Base-by-base conservation (phyloP, 768 basidiomycete genomes). In the Ramaria sp. region DNA sequence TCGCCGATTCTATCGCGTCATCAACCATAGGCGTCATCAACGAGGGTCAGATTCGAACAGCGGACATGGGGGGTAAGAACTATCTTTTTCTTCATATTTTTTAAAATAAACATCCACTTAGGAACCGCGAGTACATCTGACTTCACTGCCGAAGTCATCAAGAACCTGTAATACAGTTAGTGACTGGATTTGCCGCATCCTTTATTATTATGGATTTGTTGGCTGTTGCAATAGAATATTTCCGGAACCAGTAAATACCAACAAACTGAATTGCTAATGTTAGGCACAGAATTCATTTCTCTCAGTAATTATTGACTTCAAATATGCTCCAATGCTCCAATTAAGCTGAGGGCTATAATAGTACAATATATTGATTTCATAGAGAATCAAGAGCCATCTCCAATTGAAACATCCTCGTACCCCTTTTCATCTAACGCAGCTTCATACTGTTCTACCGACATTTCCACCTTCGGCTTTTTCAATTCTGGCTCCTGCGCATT, bases 1-100 rank as follows among this genome's bases (percentile, higher is more conserved):
- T 95, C 62, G 96, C 96, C 45, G 96, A 98, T 75, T 82, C 72
- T 64, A 96, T 99, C 64, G 91, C 96, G 28, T 76, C 78, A 50
- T 87, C 95, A 41, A 92, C 91, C 9, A 95, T 97, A 70, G 83
- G 87, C 61, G 91, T 97, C 60, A 88, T 98, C 64, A 83, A 88
- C 65, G 80, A 79, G 56, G 87, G 85, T 60, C 85, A 88, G 67
- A 80, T 95, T 66, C 79, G 86, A 67, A 99, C 95, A 30, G 84
- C 89, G 56, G 95, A 99, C 63, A 89, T 98, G 86, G 88, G 88
- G 56, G 94, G 93, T 88, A 70, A 69, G 82, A 49, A 13, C 22
- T 3, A 27, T 25, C 7, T 47, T 34, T 32, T 64, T 52, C 59
- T 49, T 44, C 45, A 37, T 28, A 48, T 39, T 22, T 8, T 47